phyloP scores from a whole-genome alignment of 257 asterid species.

The Eucommia ulmoides region DNA sequence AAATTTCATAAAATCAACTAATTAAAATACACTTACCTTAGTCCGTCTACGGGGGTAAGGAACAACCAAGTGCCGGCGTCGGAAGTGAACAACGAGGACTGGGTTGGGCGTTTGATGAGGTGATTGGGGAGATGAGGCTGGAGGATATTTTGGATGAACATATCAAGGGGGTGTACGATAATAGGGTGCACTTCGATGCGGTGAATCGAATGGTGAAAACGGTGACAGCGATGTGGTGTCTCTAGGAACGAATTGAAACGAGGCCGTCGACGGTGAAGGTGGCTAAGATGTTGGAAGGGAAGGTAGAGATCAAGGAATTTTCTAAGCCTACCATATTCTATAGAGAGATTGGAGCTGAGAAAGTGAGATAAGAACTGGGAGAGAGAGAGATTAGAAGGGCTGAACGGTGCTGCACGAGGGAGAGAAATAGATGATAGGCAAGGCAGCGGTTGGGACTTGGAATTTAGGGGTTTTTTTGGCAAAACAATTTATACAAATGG shows the following conservation, averaged over 20 bases:
- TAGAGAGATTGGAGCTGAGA: no score
- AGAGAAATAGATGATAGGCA: no score
- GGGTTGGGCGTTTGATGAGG: conserved; percentile 85
- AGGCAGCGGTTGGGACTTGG: no score
- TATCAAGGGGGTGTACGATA: conserved; percentile 47
- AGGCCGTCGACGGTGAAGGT: conserved; percentile 94
- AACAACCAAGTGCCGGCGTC: conserved; percentile 35
- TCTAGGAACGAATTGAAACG: conserved; percentile 50
- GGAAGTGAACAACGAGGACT: conserved; percentile 51
- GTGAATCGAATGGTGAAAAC: conserved; percentile 78
- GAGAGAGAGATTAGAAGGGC: no score
- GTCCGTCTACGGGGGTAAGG: no score
- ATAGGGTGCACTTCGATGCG: conserved; percentile 44
- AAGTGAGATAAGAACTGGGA: no score
- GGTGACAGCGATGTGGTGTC: conserved; percentile 91
- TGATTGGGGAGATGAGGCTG: conserved; percentile 52
- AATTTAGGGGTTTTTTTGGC: no score
- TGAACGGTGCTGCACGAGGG: no score
- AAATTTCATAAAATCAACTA: no score
- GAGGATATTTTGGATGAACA: conserved; percentile 56
- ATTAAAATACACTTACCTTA: no score
- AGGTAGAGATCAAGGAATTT: conserved; percentile 66
- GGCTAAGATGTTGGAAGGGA: conserved; percentile 87
- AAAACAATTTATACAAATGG: no score
- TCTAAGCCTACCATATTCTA: conserved; percentile 52